Conservation (phyloP, 345 rosid genomes). For the Tarenaya hassleriana region DNA sequence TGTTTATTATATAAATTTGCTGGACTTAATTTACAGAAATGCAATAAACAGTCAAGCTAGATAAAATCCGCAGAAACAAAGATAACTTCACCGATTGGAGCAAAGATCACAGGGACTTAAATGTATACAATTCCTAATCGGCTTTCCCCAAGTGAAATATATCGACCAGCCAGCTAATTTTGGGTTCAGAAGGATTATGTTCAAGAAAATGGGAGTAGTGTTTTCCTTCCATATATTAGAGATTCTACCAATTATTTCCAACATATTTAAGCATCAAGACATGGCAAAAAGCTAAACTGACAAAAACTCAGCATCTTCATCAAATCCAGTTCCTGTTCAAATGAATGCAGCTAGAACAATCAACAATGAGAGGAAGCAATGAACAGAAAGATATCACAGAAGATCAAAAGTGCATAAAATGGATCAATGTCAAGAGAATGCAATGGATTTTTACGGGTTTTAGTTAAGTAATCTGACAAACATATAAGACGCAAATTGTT, state of each 20-base stretch:
- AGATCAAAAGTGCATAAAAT: not conserved
- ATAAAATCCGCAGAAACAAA: too few species aligned
- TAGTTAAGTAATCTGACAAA: conserved; percentile 7
- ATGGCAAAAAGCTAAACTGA: too few species aligned
- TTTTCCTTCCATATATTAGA: too few species aligned
- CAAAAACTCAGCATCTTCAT: too few species aligned
- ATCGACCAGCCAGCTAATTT: conserved; percentile 9
- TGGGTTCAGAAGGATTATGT: not conserved
- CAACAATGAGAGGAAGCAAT: too few species aligned
- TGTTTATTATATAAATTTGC: too few species aligned
- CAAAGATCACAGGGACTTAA: not conserved
- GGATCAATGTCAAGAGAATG: not conserved
- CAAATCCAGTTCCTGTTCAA: too few species aligned
- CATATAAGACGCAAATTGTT: not conserved
- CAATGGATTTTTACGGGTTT: conserved; percentile 12
- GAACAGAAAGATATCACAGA: not conserved
- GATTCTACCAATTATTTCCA: too few species aligned
- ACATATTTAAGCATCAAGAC: too few species aligned
- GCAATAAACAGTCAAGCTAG: conserved; percentile 6
- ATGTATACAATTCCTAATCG: not conserved
- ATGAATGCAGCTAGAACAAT: too few species aligned
- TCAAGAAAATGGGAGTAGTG: conserved; percentile 1
- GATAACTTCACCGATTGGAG: too few species aligned
- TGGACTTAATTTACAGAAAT: not conserved
- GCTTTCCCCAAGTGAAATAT: not conserved